Evolutionary conservation across 192 early-diverging fungal genomes (phyloP).

Genomic region (Backusella macrospora): DNA sequence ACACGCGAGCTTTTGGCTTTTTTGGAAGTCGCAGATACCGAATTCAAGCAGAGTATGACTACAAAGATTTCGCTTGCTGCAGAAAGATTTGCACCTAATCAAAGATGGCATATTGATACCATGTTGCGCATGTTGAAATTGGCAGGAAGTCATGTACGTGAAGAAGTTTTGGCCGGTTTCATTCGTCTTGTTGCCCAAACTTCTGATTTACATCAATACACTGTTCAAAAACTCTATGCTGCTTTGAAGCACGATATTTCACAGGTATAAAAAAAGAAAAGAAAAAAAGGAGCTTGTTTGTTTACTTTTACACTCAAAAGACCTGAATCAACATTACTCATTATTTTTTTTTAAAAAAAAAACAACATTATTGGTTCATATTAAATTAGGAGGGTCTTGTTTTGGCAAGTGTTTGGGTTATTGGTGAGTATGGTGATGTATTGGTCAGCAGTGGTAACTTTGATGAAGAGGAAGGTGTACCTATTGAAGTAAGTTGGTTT

Average conservation of each 20-base stretch:
- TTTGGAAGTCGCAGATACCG: slow-evolving; percentile 88
- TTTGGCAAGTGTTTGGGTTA: slow-evolving; percentile 87
- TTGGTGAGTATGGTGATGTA: slow-evolving; percentile 97
- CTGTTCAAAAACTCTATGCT: slow-evolving; percentile 86
- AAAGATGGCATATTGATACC: slow-evolving; percentile 97
- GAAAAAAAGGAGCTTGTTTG: background rate
- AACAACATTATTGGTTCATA: slow-evolving; percentile 23
- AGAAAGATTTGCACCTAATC: slow-evolving; percentile 89
- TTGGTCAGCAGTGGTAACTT: slow-evolving; percentile 70
- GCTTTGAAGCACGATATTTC: slow-evolving; percentile 80
- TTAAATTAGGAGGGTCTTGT: slow-evolving; percentile 83
- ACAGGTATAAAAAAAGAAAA: slow-evolving; percentile 36
- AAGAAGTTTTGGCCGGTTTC: slow-evolving; percentile 83
- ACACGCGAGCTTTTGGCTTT: slow-evolving; percentile 92
- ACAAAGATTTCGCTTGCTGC: slow-evolving; percentile 90
- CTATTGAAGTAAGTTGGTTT: slow-evolving; percentile 47
- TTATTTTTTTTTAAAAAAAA: background rate
- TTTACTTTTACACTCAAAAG: background rate
- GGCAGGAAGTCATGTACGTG: slow-evolving; percentile 70
- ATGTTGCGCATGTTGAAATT: slow-evolving; percentile 85
- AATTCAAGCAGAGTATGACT: slow-evolving; percentile 90
- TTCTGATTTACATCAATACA: slow-evolving; percentile 84
- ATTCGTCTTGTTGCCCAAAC: slow-evolving; percentile 85
- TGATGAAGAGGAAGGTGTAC: slow-evolving; percentile 66
- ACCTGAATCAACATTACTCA: background rate